Conservation (phyloP, 345 rosid genomes). For the Lumnitzera racemosa region DNA sequence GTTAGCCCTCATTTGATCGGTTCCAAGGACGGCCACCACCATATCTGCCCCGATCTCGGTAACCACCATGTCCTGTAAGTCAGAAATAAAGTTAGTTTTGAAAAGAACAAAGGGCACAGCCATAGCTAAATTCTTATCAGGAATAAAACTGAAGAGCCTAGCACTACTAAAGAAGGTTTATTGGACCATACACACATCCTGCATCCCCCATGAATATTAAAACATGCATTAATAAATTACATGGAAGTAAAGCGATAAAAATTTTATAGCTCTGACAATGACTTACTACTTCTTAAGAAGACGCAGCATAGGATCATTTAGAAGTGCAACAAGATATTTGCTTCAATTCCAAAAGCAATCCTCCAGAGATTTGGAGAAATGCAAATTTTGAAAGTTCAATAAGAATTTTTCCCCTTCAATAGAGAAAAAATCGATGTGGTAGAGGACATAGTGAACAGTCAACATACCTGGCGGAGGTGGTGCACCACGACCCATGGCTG, state of each 20-base stretch:
- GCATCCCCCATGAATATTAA: too few relatives aligned
- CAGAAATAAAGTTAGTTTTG: background rate
- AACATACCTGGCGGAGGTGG: slow-evolving; percentile 88
- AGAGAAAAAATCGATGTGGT: too few relatives aligned
- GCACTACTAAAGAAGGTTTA: too few relatives aligned
- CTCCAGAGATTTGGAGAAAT: background rate
- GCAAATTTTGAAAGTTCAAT: background rate
- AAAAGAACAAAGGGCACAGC: background rate
- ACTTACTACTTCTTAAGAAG: too few relatives aligned
- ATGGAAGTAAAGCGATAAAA: too few relatives aligned
- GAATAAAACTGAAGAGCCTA: too few relatives aligned
- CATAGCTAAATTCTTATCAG: background rate
- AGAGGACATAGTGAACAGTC: background rate
- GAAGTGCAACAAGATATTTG: background rate
- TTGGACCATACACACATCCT: too few relatives aligned
- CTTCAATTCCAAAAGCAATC: background rate
- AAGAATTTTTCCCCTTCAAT: background rate
- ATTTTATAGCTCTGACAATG: too few relatives aligned
- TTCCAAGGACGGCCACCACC: slow-evolving; percentile 36
- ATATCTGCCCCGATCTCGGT: slow-evolving; percentile 41
- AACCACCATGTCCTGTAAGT: slow-evolving; percentile 28
- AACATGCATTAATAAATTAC: too few relatives aligned
- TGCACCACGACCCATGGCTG: slow-evolving; percentile 93
- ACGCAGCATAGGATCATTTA: background rate
- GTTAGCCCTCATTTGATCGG: slow-evolving; percentile 2